These are phyloP conservation scores for Hericium coralloides DNA, from an alignment of 768 basidiomycete species.

Conservation along the genomic window DNA sequence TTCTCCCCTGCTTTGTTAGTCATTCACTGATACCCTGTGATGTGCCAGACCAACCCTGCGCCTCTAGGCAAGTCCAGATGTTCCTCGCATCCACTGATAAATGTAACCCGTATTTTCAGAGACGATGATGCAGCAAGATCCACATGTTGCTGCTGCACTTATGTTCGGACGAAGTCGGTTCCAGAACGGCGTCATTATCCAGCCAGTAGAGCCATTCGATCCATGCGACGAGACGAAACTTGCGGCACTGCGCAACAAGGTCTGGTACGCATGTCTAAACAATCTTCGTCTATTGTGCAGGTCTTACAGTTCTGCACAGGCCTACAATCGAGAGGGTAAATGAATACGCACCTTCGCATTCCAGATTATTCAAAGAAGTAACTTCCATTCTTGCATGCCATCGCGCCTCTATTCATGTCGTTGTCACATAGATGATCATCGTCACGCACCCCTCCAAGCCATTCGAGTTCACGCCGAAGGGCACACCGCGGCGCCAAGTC, in stretches of 20 bases:
- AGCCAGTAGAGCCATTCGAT: not conserved
- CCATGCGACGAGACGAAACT: not conserved
- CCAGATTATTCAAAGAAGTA: conserved; percentile 39
- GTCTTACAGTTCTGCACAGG: conserved; percentile 15
- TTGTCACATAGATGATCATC: conserved; percentile 33
- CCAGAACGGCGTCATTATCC: not conserved
- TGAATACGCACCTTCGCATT: conserved; percentile 33
- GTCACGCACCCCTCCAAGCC: conserved; percentile 33
- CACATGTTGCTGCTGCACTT: not conserved
- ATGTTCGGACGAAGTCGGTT: not conserved
- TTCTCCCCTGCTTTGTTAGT: not conserved
- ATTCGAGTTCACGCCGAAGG: conserved; percentile 36
- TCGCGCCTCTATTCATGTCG: not conserved
- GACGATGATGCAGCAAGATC: not conserved
- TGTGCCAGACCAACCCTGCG: conserved; percentile 1
- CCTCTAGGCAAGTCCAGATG: not conserved
- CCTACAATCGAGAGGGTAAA: conserved; percentile 32
- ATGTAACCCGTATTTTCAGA: not conserved
- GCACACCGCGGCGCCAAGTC: conserved; percentile 34
- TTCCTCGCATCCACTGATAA: not conserved
- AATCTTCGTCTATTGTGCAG: not conserved
- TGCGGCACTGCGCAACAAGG: not conserved
- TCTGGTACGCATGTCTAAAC: not conserved
- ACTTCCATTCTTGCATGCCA: not conserved
- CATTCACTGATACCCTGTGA: too few species aligned